A percentile compares a stretch with the other conserved stretches of the same genome.
These are phyloP conservation scores for Ustilago bromivora DNA, from an alignment of 1,284 basidiomycete species.

Conservation along the genomic window DNA sequence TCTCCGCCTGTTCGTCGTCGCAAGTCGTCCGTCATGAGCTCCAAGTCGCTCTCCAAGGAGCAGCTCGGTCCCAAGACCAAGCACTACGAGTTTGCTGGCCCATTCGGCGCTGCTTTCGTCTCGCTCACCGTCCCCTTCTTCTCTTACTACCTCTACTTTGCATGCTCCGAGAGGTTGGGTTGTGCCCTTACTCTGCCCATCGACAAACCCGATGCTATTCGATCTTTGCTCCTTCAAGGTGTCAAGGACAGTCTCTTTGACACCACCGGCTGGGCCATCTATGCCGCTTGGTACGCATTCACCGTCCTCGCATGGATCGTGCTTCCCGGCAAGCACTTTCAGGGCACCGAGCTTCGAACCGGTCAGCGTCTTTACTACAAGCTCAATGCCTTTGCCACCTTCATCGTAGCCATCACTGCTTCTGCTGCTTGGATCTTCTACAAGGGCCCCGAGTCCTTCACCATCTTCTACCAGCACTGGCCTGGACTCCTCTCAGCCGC, in stretches of 20 bases:
- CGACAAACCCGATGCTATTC: conserved; percentile 40
- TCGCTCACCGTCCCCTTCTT: conserved; percentile 80
- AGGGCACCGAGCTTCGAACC: conserved; percentile 82
- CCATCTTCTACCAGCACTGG: conserved; percentile 92
- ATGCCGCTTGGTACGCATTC: conserved; percentile 90
- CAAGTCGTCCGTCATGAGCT: conserved; percentile 44
- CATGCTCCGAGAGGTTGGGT: conserved; percentile 78
- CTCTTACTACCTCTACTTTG: conserved; percentile 84
- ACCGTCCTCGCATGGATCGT: conserved; percentile 84
- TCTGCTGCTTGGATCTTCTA: conserved; percentile 78
- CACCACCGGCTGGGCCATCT: conserved; percentile 79
- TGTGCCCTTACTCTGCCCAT: conserved; percentile 58
- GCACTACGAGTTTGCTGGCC: conserved; percentile 86
- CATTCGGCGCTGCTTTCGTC: conserved; percentile 81
- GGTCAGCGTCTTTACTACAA: conserved; percentile 86
- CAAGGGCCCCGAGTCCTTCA: conserved; percentile 83
- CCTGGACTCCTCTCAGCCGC: conserved; percentile 87
- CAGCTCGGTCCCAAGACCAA: conserved; percentile 72
- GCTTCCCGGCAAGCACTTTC: conserved; percentile 86
- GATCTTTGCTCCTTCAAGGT: conserved; percentile 30
- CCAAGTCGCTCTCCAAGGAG: conserved; percentile 47
- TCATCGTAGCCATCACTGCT: conserved; percentile 74
- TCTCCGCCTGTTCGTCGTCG: conserved; percentile 36
- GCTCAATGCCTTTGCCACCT: conserved; percentile 93
- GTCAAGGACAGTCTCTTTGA: conserved; percentile 77